A percentile compares a stretch with the other conserved stretches of the same genome.
Evolutionary conservation across 225 moss, liverwort and hornwort genomes (phyloP).

Genomic region (Asterella californica): DNA sequence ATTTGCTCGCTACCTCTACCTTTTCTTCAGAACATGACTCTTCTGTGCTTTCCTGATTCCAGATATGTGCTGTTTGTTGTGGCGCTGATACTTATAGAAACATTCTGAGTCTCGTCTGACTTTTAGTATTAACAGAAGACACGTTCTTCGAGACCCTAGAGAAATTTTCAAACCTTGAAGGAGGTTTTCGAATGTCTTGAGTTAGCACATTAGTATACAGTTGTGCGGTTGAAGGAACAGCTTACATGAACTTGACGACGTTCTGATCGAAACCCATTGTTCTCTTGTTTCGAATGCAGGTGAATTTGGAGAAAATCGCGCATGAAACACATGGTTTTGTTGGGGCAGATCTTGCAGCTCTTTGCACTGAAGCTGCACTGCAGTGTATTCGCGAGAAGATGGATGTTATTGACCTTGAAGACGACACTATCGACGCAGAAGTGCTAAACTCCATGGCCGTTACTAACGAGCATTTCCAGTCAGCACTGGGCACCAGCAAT

Average conservation of each 20-base stretch:
- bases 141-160: background rate
- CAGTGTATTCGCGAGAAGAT: constrained; percentile 99
- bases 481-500: constrained; percentile 87
- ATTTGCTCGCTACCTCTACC: no score
- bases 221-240: no score
- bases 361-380: constrained; percentile 86
- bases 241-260: background rate
- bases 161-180: no score
- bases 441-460: constrained; percentile 94
- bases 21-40: background rate
- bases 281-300: constrained; percentile 38
- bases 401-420: constrained; percentile 95
- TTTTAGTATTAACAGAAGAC: background rate
- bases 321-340: constrained; percentile 95
- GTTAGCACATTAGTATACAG: no score
- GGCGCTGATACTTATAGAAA: background rate
- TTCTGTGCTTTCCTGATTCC: background rate
- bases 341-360: constrained; percentile 89
- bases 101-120: background rate
- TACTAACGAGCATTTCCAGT: constrained; percentile 94
- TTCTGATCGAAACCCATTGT: background rate
- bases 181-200: background rate
- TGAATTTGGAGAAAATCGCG: constrained; percentile 85
- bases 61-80: background rate
- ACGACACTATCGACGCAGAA: constrained; percentile 92